Base-by-base conservation (phyloP, 2,329 filamentous ascomycete genomes). In the Pseudogymnoascus sp. region DNA sequence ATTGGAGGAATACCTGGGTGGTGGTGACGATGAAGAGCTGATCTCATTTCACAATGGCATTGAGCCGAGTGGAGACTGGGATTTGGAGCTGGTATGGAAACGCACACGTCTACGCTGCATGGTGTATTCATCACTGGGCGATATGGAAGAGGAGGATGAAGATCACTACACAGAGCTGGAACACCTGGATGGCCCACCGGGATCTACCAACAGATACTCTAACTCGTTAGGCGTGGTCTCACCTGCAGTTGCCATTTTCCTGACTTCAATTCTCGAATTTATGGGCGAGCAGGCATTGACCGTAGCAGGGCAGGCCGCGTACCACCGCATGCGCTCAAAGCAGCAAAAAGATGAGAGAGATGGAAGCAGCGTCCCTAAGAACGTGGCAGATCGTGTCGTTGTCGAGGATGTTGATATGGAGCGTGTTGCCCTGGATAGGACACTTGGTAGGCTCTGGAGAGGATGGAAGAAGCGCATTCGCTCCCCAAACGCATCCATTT, bases 91-190 rank as follows among this genome's bases (percentile, higher is more conserved):
- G 64, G 88, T 93, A 16, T 99, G 95, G 93, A 97, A 96, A 79
- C 85, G 95, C 69, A 95, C 93, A 0, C 86, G 95, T 63, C 79
- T 99, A 71, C 86, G 95, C 66, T 96, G 95, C 75, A 99, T 99
- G 95, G 93, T 99, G 21, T 98, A 98, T 75, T 98, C 93, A 7
- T 93, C 95, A 7, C 80, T 99, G 6, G 95, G 95, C 51, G 93
- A 99, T 73, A 87, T 99, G 83, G 96, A 99, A 75, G 95, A 99
- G 77, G 93, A 98, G 69, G 95, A 99, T 69, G 95, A 98, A 75
- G 93, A 97, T 73, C 86, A 87, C 61, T 91, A 91, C 72, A 90
- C 96, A 73, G 87, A 92, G 68, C 86, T 92, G 71, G 92, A 95
- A 64, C 85, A 90, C 43, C 80, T 93, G 10, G 78, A 79, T 45